Conservation (phyloP, 2,329 filamentous ascomycete species). For the Fusarium pseudocircinatum region DNA sequence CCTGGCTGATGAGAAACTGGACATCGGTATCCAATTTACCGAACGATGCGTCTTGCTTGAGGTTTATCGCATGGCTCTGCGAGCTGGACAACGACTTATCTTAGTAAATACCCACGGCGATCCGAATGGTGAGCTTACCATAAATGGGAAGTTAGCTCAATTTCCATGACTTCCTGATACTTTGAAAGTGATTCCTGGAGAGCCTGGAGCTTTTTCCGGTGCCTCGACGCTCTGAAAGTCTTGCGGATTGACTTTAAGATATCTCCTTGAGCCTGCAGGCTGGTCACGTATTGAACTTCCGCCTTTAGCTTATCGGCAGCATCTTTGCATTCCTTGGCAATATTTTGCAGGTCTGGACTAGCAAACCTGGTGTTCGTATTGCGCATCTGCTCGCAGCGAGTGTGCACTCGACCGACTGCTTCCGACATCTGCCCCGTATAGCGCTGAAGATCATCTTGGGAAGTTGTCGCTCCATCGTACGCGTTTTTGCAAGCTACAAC, state of each 20-base stretch:
- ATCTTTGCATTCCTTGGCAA: not conserved
- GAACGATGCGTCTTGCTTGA: not conserved
- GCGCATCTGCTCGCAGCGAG: not conserved
- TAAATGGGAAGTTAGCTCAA: rapidly evolving
- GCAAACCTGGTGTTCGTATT: rapidly evolving
- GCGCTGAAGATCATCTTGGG: not conserved
- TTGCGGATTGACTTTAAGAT: rapidly evolving
- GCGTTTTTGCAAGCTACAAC: not conserved
- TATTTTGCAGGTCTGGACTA: not conserved
- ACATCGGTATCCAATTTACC: not conserved
- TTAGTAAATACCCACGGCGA: rapidly evolving
- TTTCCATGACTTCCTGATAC: rapidly evolving
- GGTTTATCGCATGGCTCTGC: rapidly evolving
- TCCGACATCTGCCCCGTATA: not conserved
- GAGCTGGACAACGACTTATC: rapidly evolving
- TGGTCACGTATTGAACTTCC: rapidly evolving
- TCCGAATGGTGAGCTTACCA: not conserved
- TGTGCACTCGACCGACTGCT: not conserved
- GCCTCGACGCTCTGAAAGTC: rapidly evolving
- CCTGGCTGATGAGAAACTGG: rapidly evolving
- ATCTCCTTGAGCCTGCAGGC: rapidly evolving
- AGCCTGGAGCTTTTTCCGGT: rapidly evolving
- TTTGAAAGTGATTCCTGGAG: rapidly evolving
- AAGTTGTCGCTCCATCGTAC: slow-evolving; percentile 1
- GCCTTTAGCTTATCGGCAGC: rapidly evolving